Evolutionary conservation across 805 yeast genomes (phyloP).

Genomic region (Cyberlindnera samutprakarnensis): DNA sequence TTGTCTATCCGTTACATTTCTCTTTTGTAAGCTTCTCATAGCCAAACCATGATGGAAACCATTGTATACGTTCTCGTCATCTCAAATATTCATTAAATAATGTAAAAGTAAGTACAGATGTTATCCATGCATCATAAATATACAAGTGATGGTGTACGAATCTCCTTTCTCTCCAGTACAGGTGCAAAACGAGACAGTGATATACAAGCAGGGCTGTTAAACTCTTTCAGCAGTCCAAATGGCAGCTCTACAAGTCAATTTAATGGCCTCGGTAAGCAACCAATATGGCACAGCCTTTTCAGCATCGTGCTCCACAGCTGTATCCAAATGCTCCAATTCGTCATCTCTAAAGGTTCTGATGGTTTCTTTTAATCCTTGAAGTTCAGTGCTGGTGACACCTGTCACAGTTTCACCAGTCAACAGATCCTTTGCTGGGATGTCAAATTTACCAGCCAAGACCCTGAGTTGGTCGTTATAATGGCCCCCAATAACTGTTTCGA

Average conservation of each 20-base stretch:
- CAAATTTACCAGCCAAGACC: slow-evolving; percentile 59
- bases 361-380: slow-evolving; percentile 47
- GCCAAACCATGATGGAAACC: too few species aligned
- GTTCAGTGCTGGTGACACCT: slow-evolving; percentile 41
- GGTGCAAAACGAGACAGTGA: too few species aligned
- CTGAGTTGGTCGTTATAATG: slow-evolving; percentile 91
- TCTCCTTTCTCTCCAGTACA: too few species aligned
- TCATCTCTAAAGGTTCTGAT: slow-evolving; percentile 84
- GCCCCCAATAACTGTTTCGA: slow-evolving; percentile 94
- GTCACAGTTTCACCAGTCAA: slow-evolving; percentile 16
- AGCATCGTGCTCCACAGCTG: slow-evolving; percentile 89
- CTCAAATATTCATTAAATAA: too few species aligned
- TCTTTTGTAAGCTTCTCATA: too few species aligned
- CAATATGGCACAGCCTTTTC: slow-evolving; percentile 89
- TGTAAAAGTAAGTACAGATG: too few species aligned
- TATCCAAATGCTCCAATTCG: slow-evolving; percentile 89
- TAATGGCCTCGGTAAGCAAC: slow-evolving; percentile 81
- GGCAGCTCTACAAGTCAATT: slow-evolving; percentile 77
- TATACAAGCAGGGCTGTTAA: slow-evolving; percentile 28
- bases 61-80: too few species aligned
- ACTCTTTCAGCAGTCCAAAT: slow-evolving; percentile 86
- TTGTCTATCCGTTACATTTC: too few species aligned
- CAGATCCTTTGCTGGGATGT: slow-evolving; percentile 32
- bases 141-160: too few species aligned
- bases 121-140: too few species aligned